Conservation (phyloP, 2,329 filamentous ascomycete genomes). For the Lasiodiplodia theobromae region DNA sequence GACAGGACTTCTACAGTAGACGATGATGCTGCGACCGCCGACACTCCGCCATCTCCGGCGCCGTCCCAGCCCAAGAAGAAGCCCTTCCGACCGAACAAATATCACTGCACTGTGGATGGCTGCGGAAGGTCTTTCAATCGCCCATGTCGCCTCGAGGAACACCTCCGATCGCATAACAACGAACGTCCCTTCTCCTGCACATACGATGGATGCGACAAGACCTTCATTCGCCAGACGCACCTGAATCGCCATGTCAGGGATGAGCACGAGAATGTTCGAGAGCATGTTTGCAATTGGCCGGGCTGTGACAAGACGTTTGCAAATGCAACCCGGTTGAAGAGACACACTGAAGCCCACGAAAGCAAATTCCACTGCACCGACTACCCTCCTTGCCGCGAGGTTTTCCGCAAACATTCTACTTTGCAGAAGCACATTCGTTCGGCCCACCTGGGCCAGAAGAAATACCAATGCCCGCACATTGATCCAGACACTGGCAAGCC, state of each 20-base stretch:
- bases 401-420: slow-evolving; percentile 87
- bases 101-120: slow-evolving; percentile 74
- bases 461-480: slow-evolving; percentile 73
- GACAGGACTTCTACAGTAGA: not conserved
- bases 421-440: slow-evolving; percentile 81
- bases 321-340: slow-evolving; percentile 77
- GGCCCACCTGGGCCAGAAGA: slow-evolving; percentile 74
- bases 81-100: slow-evolving; percentile 65
- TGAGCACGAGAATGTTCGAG: slow-evolving; percentile 71
- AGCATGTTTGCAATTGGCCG: slow-evolving; percentile 73
- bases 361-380: slow-evolving; percentile 77
- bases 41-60: slow-evolving; percentile 35
- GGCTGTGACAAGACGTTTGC: slow-evolving; percentile 83
- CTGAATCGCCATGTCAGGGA: slow-evolving; percentile 85
- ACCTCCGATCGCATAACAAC: slow-evolving; percentile 84
- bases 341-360: slow-evolving; percentile 80
- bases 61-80: not conserved
- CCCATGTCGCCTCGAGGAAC: slow-evolving; percentile 78
- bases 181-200: slow-evolving; percentile 80
- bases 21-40: slow-evolving; percentile 30
- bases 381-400: slow-evolving; percentile 73
- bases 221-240: slow-evolving; percentile 86
- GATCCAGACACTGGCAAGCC: slow-evolving; percentile 58
- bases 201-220: slow-evolving; percentile 76
- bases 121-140: slow-evolving; percentile 89